Evolutionary conservation across 805 yeast species (phyloP), one percentile per base, ranked within the genome.

Genomic region (Myxozyma vanderwaltii): DNA sequence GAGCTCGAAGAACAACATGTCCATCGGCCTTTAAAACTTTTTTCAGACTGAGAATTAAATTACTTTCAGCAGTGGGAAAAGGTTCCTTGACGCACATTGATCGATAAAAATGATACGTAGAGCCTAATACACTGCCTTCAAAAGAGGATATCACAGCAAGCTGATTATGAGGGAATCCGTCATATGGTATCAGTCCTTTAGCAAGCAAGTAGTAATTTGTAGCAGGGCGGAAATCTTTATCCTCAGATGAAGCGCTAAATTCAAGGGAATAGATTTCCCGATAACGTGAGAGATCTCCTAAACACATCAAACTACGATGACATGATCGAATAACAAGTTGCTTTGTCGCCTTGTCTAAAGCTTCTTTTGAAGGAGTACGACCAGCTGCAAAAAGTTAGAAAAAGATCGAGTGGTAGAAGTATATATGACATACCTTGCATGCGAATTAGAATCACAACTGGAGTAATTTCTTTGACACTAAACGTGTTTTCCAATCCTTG

Each of bases 211-310:
- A 67, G 46, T 59, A 56, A 24, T 49, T 48, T 15, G 55, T 27
- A 3, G 67, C 66, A 8, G 66, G 54, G 1, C 60, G 57, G 58
- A 58, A 66, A 47, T 61, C 55, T 21, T 58, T 52, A 24, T 54
- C 59, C 17, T 24, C 33, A 2, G 57, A 24, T 4, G 48, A 24
- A 10, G 50, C 26, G 17, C 36, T 19, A 35, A 49, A 43, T 8
- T 35, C 36, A 13, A 63, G 40, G 17, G 63, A 49, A 43, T 63
- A 36, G 23, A 53, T 40, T 41, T 63, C 66, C 13, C 61, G 55
- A 46, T 67, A 66, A 15, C 69, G 63, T 1, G 69, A 66, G 7
- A 67, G 41, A 31, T 67, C 69, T 23, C 69, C 69, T 6, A 67
- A 58, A 33, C 50, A 59, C 8, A 58, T 56, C 10, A 63, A 50